phyloP scores from a whole-genome alignment of 331 rosid genomes.

The Pyracantha coccinea region DNA sequence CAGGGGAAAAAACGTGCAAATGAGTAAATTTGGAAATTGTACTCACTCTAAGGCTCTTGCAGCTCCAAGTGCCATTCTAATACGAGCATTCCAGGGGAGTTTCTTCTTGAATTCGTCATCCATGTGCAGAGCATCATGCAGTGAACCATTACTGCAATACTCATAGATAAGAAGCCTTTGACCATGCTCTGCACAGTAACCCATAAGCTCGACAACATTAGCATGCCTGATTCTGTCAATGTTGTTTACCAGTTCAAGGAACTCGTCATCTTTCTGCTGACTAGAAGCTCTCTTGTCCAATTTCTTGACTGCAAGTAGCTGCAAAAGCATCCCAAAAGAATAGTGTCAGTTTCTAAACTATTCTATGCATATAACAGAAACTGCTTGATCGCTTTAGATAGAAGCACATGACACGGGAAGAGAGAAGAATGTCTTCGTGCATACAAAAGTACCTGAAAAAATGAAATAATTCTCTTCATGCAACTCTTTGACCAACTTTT shows the following conservation, averaged over 20 bases:
- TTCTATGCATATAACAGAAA: not conserved
- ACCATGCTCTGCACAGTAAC: slow-evolving; percentile 83
- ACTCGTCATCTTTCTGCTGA: slow-evolving; percentile 67
- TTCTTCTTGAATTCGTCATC: slow-evolving; percentile 55
- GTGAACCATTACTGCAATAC: slow-evolving; percentile 73
- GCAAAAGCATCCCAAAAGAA: slow-evolving; percentile 25
- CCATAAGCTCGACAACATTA: slow-evolving; percentile 68
- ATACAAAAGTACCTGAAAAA: not conserved
- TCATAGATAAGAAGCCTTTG: slow-evolving; percentile 79
- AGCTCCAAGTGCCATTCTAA: slow-evolving; percentile 85
- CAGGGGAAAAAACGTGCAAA: not conserved
- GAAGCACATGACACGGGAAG: not conserved
- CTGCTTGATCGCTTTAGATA: not conserved
- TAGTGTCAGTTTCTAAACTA: slow-evolving; percentile 18
- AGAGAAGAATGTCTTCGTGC: not conserved
- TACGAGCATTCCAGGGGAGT: slow-evolving; percentile 76
- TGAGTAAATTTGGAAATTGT: slow-evolving; percentile 2
- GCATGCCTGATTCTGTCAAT: slow-evolving; percentile 74
- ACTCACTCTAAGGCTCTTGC: slow-evolving; percentile 94
- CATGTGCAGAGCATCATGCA: slow-evolving; percentile 68
- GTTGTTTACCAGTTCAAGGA: slow-evolving; percentile 64
- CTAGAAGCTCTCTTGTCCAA: slow-evolving; percentile 58
- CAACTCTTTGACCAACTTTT: not conserved
- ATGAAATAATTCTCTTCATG: not conserved
- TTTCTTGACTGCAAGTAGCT: slow-evolving; percentile 88